phyloP scores from a whole-genome alignment of 1,139 yeast species.

The Wickerhamiella infanticola region DNA sequence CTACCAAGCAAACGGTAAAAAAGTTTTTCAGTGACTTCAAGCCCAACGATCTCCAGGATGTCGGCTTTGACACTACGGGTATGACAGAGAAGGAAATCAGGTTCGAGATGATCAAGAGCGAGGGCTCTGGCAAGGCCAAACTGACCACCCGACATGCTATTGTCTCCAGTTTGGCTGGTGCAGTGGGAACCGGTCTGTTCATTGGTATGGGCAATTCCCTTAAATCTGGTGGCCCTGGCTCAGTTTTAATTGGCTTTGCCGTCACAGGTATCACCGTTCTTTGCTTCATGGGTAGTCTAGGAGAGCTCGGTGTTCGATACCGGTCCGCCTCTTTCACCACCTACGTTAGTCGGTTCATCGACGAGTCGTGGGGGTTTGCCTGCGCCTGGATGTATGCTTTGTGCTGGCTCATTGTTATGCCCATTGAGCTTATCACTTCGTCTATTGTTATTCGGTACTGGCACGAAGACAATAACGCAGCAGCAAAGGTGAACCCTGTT shows the following conservation, averaged over 20 bases:
- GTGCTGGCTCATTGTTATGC: conserved; percentile 65
- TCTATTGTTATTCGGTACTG: conserved; percentile 54
- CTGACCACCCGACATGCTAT: conserved; percentile 34
- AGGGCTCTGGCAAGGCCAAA: conserved; percentile 15
- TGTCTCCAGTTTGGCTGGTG: conserved; percentile 50
- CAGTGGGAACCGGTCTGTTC: conserved; percentile 9
- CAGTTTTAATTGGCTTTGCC: conserved; percentile 52
- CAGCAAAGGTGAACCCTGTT: conserved; percentile 23
- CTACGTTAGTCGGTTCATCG: conserved; percentile 51
- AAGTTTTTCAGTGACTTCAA: conserved; percentile 35
- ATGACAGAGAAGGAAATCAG: conserved; percentile 45
- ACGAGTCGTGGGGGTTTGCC: conserved; percentile 54
- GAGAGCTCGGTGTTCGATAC: conserved; percentile 65
- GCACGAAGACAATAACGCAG: conserved; percentile 25
- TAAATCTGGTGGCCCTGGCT: conserved; percentile 63
- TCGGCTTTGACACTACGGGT: conserved; percentile 44
- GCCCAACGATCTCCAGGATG: conserved; percentile 30
- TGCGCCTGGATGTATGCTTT: conserved; percentile 66
- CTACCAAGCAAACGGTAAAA: neutral
- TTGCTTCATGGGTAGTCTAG: conserved; percentile 60
- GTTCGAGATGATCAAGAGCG: neutral
- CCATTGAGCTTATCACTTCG: conserved; percentile 67
- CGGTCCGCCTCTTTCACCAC: conserved; percentile 65
- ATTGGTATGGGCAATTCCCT: conserved; percentile 41
- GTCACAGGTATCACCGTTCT: conserved; percentile 51